These are phyloP conservation scores for Emmonsiellopsis sp. DNA, from an alignment of 2,329 filamentous ascomycete species.

Conservation along the genomic window DNA sequence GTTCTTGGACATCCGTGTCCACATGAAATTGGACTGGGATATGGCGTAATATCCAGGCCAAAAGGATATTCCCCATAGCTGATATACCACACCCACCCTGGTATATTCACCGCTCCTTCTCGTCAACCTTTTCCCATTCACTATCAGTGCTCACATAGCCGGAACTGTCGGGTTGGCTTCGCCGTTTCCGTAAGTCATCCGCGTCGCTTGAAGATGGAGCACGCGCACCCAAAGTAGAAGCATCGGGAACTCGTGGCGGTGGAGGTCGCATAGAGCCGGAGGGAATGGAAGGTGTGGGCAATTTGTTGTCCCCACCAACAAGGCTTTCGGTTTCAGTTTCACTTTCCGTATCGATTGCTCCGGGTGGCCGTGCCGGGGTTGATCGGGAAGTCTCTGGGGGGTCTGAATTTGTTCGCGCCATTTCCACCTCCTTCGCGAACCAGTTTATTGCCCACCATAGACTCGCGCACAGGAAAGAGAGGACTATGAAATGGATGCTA, in stretches of 20 bases:
- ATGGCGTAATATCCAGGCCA: background rate
- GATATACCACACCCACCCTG: background rate
- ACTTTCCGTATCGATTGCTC: conserved; percentile 31
- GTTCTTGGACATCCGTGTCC: no score
- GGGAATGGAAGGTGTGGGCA: conserved; percentile 7
- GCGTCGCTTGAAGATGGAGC: conserved; percentile 5
- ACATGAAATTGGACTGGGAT: no score
- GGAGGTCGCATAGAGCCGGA: conserved; percentile 5
- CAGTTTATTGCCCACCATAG: conserved; percentile 96
- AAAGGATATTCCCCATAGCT: background rate
- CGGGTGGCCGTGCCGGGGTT: conserved; percentile 11
- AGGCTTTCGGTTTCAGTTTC: conserved; percentile 35
- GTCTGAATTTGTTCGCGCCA: conserved; percentile 6
- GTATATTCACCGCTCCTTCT: conserved; percentile 41
- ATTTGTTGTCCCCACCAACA: conserved; percentile 11
- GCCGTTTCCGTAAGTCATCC: conserved; percentile 36
- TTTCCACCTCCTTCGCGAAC: conserved; percentile 46
- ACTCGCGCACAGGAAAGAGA: conserved; percentile 68
- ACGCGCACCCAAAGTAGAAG: background rate
- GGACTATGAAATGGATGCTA: conserved; percentile 78
- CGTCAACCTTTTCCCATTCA: conserved; percentile 94
- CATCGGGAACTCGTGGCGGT: background rate
- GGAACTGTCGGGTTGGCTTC: conserved; percentile 38
- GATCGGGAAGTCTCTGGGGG: background rate
- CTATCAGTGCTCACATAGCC: conserved; percentile 72